Evolutionary conservation across 257 asterid species (phyloP), one percentile per base, ranked within the genome.

Genomic region (Mentha longifolia): DNA sequence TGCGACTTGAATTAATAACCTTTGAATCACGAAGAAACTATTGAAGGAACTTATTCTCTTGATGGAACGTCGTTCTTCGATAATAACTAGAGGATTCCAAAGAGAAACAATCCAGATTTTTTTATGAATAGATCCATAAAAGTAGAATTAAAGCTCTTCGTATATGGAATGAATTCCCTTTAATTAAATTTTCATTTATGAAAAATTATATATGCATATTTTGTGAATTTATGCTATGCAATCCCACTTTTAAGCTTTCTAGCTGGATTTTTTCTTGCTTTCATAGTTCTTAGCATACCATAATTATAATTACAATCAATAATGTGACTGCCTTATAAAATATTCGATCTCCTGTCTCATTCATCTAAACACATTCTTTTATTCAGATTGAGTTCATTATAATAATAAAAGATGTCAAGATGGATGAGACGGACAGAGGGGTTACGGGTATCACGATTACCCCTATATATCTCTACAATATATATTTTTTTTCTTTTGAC

Each of bases 31-130:
- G 9, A n/a, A 49, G 9, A 15, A 19, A 55, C 35, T 57, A 33
- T 56, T 60, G 28, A 61, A 81, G 69, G 80, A 81, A 70, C 74
- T 74, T 80, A 67, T 77, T 81, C 80, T 67, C 37, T 52, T n/a
- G 42, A 68, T 42, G 77, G 73, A 68, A 80, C 65, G 59, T 74
- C 74, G 51, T 72, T 72, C 79, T 72, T 75, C 61, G 72, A 62
- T 52, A 64, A 51, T 58, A 72, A 72, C 79, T 42, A 33, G 59
- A 56, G 61, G 67, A 68, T 75, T 62, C 74, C 47, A 22, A 50
- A 57, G 50, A 37, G 59, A 59, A 70, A 55, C 10, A 56, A 74
- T 58, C 19, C 41, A 43, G 7, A 22, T 22, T 60, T 35, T 47
- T 35, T 39, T 8, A 61, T 51, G 39, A 16, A 52, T 49, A 37